phyloP scores from a whole-genome alignment of 2,329 filamentous ascomycete species.

The Trichoderma pleuroti region DNA sequence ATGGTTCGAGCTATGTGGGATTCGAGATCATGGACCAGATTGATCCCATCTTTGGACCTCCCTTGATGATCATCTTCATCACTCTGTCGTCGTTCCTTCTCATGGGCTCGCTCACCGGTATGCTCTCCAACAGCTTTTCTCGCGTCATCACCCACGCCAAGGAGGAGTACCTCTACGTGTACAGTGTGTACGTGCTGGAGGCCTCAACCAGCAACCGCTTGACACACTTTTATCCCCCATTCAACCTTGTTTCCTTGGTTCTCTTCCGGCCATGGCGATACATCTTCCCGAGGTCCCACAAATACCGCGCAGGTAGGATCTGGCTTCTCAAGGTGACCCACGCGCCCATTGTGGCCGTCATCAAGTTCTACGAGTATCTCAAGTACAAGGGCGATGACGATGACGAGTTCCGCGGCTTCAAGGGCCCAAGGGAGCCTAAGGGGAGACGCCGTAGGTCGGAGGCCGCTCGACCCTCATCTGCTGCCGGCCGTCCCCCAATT shows the following conservation, averaged over 20 bases:
- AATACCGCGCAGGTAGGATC: constrained; percentile 61
- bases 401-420: constrained; percentile 48
- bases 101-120: constrained; percentile 73
- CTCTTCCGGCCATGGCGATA: constrained; percentile 70
- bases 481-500: constrained; percentile 16
- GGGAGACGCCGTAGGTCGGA: constrained; percentile 23
- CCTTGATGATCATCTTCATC: constrained; percentile 69
- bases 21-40: constrained; percentile 65
- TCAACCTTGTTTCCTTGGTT: constrained; percentile 70
- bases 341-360: constrained; percentile 65
- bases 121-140: constrained; percentile 72
- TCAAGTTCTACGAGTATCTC: constrained; percentile 63
- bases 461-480: constrained; percentile 21
- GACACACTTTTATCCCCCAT: constrained; percentile 67
- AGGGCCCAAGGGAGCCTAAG: constrained; percentile 40
- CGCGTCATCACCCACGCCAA: constrained; percentile 60
- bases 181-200: constrained; percentile 61
- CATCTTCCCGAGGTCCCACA: constrained; percentile 59
- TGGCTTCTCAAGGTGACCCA: constrained; percentile 61
- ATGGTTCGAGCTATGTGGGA: constrained; percentile 70
- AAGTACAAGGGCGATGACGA: constrained; percentile 34
- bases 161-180: constrained; percentile 79
- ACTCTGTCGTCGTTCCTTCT: constrained; percentile 74
- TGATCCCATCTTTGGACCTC: constrained; percentile 56
- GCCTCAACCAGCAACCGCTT: constrained; percentile 66